Percentiles rank a stretch among this genome's conserved stretches.
phyloP scores from a whole-genome alignment of 2,329 filamentous ascomycete genomes.

The Phialocephala sp. region DNA sequence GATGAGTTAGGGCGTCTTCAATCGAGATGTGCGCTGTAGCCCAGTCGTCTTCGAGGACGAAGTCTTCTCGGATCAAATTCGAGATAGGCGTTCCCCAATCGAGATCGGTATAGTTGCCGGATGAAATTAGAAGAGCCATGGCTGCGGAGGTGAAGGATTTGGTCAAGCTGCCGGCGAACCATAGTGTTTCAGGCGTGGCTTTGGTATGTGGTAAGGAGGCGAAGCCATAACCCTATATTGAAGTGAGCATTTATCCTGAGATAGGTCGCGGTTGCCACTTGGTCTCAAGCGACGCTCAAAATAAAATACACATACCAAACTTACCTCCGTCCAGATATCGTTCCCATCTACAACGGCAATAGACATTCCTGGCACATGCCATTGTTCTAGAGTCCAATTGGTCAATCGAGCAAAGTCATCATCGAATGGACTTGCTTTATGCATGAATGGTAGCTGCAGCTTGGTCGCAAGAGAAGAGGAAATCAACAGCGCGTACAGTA shows the following conservation, averaged over 20 bases:
- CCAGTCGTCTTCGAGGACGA: constrained; percentile 53
- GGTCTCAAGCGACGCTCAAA: not conserved
- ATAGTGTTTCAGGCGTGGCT: constrained; percentile 56
- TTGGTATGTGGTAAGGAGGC: constrained; percentile 45
- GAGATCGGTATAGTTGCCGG: constrained; percentile 45
- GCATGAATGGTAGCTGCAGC: not conserved
- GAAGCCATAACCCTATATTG: constrained; percentile 47
- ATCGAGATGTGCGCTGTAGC: constrained; percentile 56
- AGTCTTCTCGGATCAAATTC: constrained; percentile 56
- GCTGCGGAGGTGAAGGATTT: constrained; percentile 60
- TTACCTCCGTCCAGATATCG: constrained; percentile 48
- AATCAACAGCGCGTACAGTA: not conserved
- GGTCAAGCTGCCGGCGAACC: constrained; percentile 60
- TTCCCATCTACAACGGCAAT: constrained; percentile 55
- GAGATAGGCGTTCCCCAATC: constrained; percentile 56
- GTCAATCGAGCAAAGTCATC: constrained; percentile 35
- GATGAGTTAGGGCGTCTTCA: constrained; percentile 59
- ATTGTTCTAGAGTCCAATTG: constrained; percentile 45
- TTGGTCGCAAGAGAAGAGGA: not conserved
- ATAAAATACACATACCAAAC: constrained; percentile 13
- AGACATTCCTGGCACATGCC: constrained; percentile 55
- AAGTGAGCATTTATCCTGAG: not conserved
- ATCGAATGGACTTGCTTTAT: constrained; percentile 27
- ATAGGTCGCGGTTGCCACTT: not conserved
- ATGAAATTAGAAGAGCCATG: constrained; percentile 56